Evolutionary conservation across 2,329 filamentous ascomycete species (phyloP).

Genomic region (Rosellinia necatrix): DNA sequence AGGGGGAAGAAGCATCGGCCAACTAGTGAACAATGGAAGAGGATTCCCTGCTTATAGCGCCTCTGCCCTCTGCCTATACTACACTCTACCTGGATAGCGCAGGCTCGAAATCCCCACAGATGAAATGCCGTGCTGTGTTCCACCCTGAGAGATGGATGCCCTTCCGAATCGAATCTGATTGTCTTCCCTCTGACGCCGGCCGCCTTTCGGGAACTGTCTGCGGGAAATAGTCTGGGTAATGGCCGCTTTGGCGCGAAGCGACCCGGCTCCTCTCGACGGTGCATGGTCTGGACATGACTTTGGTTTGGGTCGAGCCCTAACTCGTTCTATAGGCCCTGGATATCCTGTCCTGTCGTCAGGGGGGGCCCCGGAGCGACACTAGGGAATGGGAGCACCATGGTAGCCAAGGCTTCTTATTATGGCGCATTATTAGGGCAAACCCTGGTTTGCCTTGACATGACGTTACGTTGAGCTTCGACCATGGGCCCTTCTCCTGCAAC

Average conservation of each 20-base stretch:
- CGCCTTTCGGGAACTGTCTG: slow-evolving; percentile 7
- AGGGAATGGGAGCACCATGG: slow-evolving; percentile 13
- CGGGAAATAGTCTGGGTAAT: neutral
- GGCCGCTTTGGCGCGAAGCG: slow-evolving; percentile 8
- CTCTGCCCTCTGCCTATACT: too few relatives aligned
- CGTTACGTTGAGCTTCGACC: slow-evolving; percentile 31
- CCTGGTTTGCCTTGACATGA: slow-evolving; percentile 19
- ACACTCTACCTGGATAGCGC: too few relatives aligned
- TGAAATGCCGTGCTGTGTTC: slow-evolving; percentile 16
- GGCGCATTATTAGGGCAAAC: slow-evolving; percentile 19
- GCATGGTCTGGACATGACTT: slow-evolving; percentile 13
- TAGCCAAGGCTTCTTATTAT: slow-evolving; percentile 24
- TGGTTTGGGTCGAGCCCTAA: slow-evolving; percentile 16
- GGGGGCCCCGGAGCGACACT: slow-evolving; percentile 18
- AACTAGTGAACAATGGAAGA: slow-evolving; percentile 24
- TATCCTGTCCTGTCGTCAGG: slow-evolving; percentile 25
- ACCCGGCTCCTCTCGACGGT: slow-evolving; percentile 1
- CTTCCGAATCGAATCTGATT: slow-evolving; percentile 23
- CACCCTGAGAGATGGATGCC: slow-evolving; percentile 4
- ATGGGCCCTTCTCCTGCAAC: slow-evolving; percentile 24
- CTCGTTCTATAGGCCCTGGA: slow-evolving; percentile 20
- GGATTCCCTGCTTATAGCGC: slow-evolving; percentile 15
- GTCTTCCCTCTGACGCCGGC: slow-evolving; percentile 18
- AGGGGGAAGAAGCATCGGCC: slow-evolving; percentile 10
- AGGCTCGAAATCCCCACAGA: slow-evolving; percentile 10